These are phyloP conservation scores for Aspergillus nomiae DNA, from an alignment of 2,329 filamentous ascomycete genomes.

Conservation along the genomic window DNA sequence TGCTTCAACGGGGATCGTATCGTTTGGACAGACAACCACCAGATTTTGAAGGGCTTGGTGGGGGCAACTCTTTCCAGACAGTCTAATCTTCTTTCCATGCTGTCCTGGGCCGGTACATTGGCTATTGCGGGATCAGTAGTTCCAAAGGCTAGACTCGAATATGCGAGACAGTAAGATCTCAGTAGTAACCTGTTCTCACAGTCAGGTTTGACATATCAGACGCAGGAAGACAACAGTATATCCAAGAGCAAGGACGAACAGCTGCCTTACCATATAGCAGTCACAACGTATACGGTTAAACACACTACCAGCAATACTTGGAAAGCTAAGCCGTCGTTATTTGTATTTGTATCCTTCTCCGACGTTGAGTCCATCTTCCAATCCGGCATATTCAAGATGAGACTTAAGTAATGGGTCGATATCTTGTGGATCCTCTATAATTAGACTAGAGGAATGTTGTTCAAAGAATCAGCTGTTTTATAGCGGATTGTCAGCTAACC, in stretches of 20 bases:
- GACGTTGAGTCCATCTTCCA: not conserved
- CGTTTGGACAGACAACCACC: slow-evolving; percentile 2
- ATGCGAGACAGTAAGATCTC: slow-evolving; percentile 4
- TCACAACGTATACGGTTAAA: slow-evolving; percentile 1
- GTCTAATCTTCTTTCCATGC: not conserved
- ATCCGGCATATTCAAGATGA: not conserved
- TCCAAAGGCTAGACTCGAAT: not conserved
- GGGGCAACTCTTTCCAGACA: not conserved
- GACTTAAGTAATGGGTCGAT: not conserved
- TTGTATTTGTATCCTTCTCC: not conserved
- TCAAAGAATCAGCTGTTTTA: not conserved
- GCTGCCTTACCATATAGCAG: not conserved
- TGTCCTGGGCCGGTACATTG: not conserved
- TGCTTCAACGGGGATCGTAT: not conserved
- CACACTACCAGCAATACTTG: slow-evolving; percentile 4
- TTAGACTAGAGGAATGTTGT: not conserved
- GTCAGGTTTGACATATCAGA: not conserved
- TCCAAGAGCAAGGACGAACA: not conserved
- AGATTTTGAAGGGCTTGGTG: not conserved
- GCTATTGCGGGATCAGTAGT: not conserved
- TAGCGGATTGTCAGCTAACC: not conserved
- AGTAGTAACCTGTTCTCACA: not conserved
- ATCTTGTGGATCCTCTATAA: not conserved
- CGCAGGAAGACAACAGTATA: not conserved
- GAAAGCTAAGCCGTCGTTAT: not conserved